Conservation (phyloP, 768 basidiomycete species). For the Lactarius akahatsu region DNA sequence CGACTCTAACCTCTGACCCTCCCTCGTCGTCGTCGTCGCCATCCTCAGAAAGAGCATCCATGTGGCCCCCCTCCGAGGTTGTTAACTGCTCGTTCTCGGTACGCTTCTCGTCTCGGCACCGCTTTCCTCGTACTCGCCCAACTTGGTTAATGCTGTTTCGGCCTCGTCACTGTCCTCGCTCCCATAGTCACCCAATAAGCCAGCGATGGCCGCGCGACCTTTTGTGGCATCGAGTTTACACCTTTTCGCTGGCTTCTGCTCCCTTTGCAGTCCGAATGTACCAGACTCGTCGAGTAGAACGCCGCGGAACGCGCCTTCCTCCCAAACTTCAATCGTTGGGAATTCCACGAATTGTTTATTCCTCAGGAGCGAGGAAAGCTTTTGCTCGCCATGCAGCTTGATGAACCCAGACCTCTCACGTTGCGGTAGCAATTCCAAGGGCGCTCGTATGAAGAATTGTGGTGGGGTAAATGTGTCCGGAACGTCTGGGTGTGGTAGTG, state of each 20-base stretch:
- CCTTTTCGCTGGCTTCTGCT: conserved; percentile 49
- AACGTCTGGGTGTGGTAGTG: conserved; percentile 53
- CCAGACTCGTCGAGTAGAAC: conserved; percentile 58
- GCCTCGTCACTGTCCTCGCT: conserved; percentile 45
- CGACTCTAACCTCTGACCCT: conserved; percentile 40
- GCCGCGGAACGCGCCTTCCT: conserved; percentile 58
- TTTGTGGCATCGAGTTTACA: conserved; percentile 53
- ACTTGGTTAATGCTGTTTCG: conserved; percentile 32
- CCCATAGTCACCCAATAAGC: conserved; percentile 60
- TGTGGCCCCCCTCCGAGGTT: conserved; percentile 39
- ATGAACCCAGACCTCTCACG: conserved; percentile 44
- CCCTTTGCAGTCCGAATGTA: conserved; percentile 38
- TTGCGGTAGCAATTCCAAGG: conserved; percentile 34
- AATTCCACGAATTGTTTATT: conserved; percentile 77
- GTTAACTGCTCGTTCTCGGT: conserved; percentile 31
- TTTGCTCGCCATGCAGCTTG: conserved; percentile 51
- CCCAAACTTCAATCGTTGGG: conserved; percentile 78
- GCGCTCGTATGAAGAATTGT: conserved; percentile 58
- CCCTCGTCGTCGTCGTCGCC: conserved; percentile 37
- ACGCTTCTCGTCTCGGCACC: no score
- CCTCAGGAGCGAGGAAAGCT: conserved; percentile 50
- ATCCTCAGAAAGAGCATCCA: conserved; percentile 30
- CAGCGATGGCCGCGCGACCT: conserved; percentile 55
- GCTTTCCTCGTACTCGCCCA: conserved; percentile 53
- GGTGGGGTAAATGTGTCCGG: conserved; percentile 56